Conservation (phyloP, 169 alveolate species). For the Eimeria brunetti region DNA sequence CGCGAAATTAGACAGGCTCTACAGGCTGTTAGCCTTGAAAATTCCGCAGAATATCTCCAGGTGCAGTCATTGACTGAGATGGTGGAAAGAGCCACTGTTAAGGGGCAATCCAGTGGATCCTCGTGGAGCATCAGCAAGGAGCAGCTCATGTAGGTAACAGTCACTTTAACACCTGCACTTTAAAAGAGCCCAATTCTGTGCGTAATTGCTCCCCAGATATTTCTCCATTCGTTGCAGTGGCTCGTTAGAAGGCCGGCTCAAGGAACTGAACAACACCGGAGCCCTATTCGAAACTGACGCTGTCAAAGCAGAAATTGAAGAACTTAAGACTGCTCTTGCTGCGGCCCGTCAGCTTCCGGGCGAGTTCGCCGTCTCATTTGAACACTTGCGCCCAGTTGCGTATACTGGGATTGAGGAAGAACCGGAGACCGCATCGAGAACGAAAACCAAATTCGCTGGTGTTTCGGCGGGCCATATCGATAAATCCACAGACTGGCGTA, state of each 20-base stretch:
- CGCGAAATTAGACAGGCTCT: constrained; percentile 30
- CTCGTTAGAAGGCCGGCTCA: constrained; percentile 32
- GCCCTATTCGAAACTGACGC: constrained; percentile 64
- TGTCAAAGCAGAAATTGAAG: constrained; percentile 32
- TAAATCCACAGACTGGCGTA: neutral
- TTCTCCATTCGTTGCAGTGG: neutral
- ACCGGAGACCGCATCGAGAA: neutral
- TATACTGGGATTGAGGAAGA: neutral
- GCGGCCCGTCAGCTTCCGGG: constrained; percentile 44
- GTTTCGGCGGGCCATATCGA: neutral
- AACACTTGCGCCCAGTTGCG: constrained; percentile 51
- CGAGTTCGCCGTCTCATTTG: constrained; percentile 33
- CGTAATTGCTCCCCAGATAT: neutral
- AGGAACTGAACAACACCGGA: constrained; percentile 26
- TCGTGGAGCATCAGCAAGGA: constrained; percentile 51
- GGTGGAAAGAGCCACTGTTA: constrained; percentile 6
- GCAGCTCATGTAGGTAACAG: constrained; percentile 38
- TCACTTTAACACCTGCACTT: neutral
- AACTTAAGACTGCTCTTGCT: constrained; percentile 34
- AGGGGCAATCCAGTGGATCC: constrained; percentile 28
- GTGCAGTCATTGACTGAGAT: neutral
- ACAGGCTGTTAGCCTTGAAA: neutral
- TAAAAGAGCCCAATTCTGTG: neutral
- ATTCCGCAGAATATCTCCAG: neutral
- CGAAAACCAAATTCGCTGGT: neutral